Conservation (phyloP, 164 flowering plant species). For the Macadamia integrifolia region DNA sequence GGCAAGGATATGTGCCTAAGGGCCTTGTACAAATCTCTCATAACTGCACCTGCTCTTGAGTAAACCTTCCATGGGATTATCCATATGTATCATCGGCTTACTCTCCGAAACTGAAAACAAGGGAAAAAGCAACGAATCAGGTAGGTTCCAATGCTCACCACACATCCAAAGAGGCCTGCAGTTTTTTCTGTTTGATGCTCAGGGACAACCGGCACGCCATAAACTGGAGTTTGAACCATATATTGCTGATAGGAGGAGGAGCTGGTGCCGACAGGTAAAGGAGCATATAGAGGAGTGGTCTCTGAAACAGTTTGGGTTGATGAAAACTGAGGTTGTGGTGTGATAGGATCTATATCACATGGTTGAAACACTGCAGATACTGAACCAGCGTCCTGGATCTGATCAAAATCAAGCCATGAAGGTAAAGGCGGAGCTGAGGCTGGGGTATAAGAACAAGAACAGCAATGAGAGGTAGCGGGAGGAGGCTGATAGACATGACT, state of each 20-base stretch:
- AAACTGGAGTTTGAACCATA: constrained; percentile 27
- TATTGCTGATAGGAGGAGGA: constrained; percentile 31
- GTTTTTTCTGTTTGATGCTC: constrained; percentile 8
- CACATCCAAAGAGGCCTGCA: constrained; percentile 19
- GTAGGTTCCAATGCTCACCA: constrained; percentile 5
- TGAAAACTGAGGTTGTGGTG: constrained; percentile 1
- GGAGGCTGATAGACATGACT: background rate
- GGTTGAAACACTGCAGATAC: background rate
- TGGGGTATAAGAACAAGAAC: constrained; percentile 11
- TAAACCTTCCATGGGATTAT: background rate
- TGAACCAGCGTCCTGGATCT: constrained; percentile 1
- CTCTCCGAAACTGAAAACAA: constrained; percentile 20
- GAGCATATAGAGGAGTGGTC: constrained; percentile 3
- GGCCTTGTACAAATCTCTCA: too few relatives aligned
- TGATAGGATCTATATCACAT: constrained; percentile 3
- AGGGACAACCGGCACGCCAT: constrained; percentile 24
- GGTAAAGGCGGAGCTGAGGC: constrained; percentile 52
- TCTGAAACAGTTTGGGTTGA: constrained; percentile 7
- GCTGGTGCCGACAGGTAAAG: background rate
- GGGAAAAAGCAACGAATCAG: constrained; percentile 26
- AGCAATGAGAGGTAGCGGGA: constrained; percentile 6
- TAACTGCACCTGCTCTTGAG: too few relatives aligned
- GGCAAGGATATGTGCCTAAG: too few relatives aligned
- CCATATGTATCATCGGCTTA: background rate
- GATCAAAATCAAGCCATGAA: constrained; percentile 28